These are phyloP conservation scores for Phaeosphaeriaceae sp. DNA, from an alignment of 2,329 filamentous ascomycete genomes.

Conservation along the genomic window DNA sequence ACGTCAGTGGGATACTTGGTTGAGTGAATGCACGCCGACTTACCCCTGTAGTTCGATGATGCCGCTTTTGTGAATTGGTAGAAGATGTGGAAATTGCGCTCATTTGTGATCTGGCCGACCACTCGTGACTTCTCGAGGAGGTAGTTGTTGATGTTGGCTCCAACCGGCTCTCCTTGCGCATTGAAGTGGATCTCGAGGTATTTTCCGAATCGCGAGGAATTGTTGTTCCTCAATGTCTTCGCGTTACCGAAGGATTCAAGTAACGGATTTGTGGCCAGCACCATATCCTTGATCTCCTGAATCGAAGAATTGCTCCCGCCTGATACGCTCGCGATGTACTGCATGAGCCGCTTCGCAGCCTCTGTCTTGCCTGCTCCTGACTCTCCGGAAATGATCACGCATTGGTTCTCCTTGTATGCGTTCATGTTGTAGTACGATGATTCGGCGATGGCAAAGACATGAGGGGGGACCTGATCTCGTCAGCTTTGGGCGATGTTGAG, in stretches of 20 bases:
- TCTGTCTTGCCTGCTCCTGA: conserved; percentile 98
- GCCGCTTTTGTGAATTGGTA: conserved; percentile 98
- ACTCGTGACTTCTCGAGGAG: conserved; percentile 94
- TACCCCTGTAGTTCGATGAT: conserved; percentile 78
- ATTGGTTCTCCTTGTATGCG: conserved; percentile 98
- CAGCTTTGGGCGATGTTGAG: conserved; percentile 14
- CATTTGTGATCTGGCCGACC: conserved; percentile 91
- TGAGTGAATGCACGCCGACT: conserved; percentile 2
- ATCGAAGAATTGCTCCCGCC: conserved; percentile 85
- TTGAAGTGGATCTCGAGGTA: conserved; percentile 99
- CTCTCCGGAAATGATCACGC: conserved; percentile 98
- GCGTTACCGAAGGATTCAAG: conserved; percentile 98
- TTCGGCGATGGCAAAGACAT: conserved; percentile 97
- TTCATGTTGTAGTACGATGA: conserved; percentile 99
- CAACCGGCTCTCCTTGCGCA: conserved; percentile 84
- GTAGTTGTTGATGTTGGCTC: conserved; percentile 98
- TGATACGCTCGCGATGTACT: conserved; percentile 98
- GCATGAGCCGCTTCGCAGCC: conserved; percentile 98
- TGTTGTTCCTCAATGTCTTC: conserved; percentile 97
- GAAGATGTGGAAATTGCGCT: conserved; percentile 99
- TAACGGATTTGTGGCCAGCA: conserved; percentile 94
- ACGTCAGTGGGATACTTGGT: conserved; percentile 14
- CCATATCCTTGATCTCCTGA: conserved; percentile 98
- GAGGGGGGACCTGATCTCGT: conserved; percentile 71
- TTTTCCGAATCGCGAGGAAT: conserved; percentile 97